Evolutionary conservation across 352 stramenopile genomes (phyloP).

Genomic region (Pythium brachiatum): DNA sequence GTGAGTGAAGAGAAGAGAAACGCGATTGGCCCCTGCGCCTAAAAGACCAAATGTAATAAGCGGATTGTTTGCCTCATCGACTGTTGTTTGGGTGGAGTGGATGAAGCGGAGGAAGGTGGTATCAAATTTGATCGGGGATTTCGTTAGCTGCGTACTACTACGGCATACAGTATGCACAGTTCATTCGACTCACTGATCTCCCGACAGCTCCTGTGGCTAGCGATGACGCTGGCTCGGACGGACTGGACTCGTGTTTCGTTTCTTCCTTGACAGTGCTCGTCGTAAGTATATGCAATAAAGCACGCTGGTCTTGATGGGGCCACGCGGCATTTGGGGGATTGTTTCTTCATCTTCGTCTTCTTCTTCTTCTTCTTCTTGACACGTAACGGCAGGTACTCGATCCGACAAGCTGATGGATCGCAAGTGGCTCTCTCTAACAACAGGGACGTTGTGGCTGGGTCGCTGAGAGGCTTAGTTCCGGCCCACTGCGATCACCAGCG

Average conservation of each 20-base stretch:
- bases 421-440: not conserved
- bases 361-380: not conserved
- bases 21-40: not conserved
- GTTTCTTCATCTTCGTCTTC: too few species aligned
- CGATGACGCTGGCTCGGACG: too few species aligned
- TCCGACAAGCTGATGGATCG: not conserved
- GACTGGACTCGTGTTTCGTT: not conserved
- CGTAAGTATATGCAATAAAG: not conserved
- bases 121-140: not conserved
- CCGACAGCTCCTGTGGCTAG: not conserved
- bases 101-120: not conserved
- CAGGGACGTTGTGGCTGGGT: not conserved
- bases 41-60: not conserved
- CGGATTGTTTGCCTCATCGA: not conserved
- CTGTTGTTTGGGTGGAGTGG: not conserved
- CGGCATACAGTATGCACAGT: not conserved
- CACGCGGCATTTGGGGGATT: not conserved
- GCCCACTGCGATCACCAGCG: constrained; percentile 70
- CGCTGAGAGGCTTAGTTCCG: constrained; percentile 44
- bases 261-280: not conserved
- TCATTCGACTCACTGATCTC: not conserved
- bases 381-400: not conserved
- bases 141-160: not conserved
- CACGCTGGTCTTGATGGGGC: not conserved
- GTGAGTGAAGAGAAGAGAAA: not conserved